Evolutionary conservation across 306 rosid genomes (phyloP), one percentile per base, ranked within the genome.

Genomic region (Lagenaria siceraria): DNA sequence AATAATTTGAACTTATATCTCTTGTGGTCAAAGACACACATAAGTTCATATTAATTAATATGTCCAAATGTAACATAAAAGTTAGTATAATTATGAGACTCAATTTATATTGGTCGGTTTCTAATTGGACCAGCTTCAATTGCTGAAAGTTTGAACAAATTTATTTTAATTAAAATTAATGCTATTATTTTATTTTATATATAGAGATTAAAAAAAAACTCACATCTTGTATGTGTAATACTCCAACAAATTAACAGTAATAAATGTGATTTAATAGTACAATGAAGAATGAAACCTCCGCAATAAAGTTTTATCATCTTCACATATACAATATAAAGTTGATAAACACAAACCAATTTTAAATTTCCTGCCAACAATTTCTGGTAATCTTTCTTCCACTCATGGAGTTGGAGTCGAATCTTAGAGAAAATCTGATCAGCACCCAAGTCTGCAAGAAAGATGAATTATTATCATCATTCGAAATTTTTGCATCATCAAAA

Each of bases 331-430:
- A 71, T 49, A 72, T 72, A 72, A 49, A 72, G 17, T 8, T 8
- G 77, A 31, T 27, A 0, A 72, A 51, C 77, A 13, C 60, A 18
- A 43, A 29, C 4, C 17, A 72, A 72, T 29, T 25, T 72, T 10
- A 51, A 72, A 46, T 71, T 46, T 71, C 76, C 58, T 24, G 18
- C 79, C 83, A 80, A 18, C 1, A 49, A 49, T 6, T 5, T 49
- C 4, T 49, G n/a, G 2, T 49, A 3, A 43, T 49, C 15, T 49
- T 1, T 49, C 54, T 52, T 80, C 61, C 69, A 82, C 66, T 77
- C 69, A 91, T 90, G 96, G 96, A 86, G 85, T 75, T 74, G 46
- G 84, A 88, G 17, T 64, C 84, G 35, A 83, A 86, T 40, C 76
- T 83, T 8, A 81, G 73, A 54, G 86, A 86, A 81, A 82, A 83